phyloP scores from a whole-genome alignment of 306 rosid genomes.

The Trifolium dubium region DNA sequence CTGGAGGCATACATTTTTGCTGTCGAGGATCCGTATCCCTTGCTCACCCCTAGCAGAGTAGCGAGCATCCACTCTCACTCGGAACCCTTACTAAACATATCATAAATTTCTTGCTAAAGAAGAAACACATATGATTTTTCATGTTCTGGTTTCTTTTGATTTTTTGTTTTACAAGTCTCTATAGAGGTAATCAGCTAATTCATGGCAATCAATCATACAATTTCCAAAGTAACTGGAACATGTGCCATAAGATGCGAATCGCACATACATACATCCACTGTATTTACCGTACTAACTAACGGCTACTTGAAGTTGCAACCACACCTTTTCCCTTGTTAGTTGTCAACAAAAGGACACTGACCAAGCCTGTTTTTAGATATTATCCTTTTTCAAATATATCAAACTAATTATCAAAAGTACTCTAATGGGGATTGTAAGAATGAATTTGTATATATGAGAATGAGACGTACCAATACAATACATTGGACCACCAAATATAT shows the following conservation, averaged over 20 bases:
- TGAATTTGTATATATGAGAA: conserved; percentile 36
- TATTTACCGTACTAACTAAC: background rate
- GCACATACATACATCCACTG: background rate
- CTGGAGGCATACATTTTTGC: no score
- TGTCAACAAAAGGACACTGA: conserved; percentile 17
- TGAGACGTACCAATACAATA: conserved; percentile 41
- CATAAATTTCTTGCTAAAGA: background rate
- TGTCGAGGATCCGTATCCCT: no score
- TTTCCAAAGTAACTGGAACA: background rate
- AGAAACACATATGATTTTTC: background rate
- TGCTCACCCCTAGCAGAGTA: no score
- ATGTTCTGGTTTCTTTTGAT: background rate
- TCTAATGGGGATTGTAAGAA: conserved; percentile 17
- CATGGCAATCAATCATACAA: no score
- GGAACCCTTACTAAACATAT: background rate
- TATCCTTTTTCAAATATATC: conserved; percentile 35
- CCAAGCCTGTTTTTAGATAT: conserved; percentile 18
- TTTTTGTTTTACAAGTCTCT: no score
- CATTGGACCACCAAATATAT: conserved; percentile 60
- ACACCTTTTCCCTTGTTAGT: background rate
- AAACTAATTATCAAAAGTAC: background rate
- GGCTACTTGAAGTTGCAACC: conserved; percentile 1
- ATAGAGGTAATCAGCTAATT: background rate
- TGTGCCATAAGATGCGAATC: background rate
- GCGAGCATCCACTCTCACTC: no score